Base-by-base conservation (phyloP, 306 rosid genomes). In the Comarum palustre region DNA sequence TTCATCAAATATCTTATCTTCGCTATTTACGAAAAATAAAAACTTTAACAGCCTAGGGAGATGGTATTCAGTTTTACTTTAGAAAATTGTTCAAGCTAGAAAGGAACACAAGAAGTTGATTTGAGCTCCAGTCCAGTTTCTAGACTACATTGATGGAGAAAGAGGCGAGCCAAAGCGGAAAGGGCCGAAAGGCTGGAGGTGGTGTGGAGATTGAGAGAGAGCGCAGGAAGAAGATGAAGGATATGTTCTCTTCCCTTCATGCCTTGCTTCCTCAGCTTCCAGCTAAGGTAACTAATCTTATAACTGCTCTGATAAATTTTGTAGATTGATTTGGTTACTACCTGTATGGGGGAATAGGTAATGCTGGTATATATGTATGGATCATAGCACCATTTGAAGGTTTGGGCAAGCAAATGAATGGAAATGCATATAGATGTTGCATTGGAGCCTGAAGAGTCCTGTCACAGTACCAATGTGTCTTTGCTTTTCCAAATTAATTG, bases 181-280 rank as follows among this genome's bases (percentile, higher is more conserved):
- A 24, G 61, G 61, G 61, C 57, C 57, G 41, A 31, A 78, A 68
- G 41, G 52, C 8, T 0, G 27, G 55, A 0, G 1, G 42, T 38
- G 38, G 38, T 34, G 38, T 4, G 38, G 38, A 54, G 87, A 81
- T 87, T 0, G 96, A 90, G 81, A 90, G 93, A 78, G 86, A 88
- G 46, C 82, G 93, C 69, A 79, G 93, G 80, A 92, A 86, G 85
- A 92, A 84, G 86, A 88, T 90, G 93, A 84, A 79, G 70, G 76
- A 73, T 52, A 81, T 87, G 96, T 90, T 88, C 42, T 11, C 80
- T 27, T 72, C 2, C 71, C 98, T 92, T 75, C 95, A 87, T 70
- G 79, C 82, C 57, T 69, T 90, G 85, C 90, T 90, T 80, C 96
- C 96, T 24, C 81, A 81, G 0, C 84, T 88, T 81, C 85, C 94